Evolutionary conservation across 2,329 filamentous ascomycete species (phyloP), one percentile per base, ranked within the genome.

Genomic region (Xylariales sp.): DNA sequence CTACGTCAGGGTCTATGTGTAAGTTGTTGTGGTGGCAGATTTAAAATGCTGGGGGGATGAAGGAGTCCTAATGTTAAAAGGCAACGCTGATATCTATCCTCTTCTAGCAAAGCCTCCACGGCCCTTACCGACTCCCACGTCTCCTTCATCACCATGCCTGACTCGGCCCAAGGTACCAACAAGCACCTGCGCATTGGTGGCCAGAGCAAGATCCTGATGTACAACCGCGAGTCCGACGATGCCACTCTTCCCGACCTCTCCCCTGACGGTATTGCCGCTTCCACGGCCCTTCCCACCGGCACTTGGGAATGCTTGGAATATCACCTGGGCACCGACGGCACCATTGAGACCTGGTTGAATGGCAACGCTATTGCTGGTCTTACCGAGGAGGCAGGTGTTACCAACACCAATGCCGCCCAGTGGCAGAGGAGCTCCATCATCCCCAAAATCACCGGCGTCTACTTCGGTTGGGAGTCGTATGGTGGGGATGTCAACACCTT

Each of bases 381-480:
- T 9, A 77, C 71, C 0, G 60, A 57, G 33, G 70, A 65, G 44
- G 49, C 66, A 1, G 70, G 69, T n/a, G 61, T 61, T 22, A 56
- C 63, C 28, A 80, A 80, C 50, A 45, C 61, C 31, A 76, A 79
- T 51, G 70, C 68, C 2, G 66, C 57, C 1, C 69, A 73, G 51
- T 81, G 78, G 78, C 60, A 66, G 48, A 65, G 70, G 37, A 70
- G 70, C 53, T 56, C 47, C 24, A 55, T 66, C 43, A 73, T 66
- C 54, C 76, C 77, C 4, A 73, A 73, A 53, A 62, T 78, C 41
- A 71, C 71, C 0, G 75, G 55, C 6, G 62, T 80, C 20, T 78
- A 81, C 59, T 81, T 81, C 47, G 78, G 78, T 0, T 81, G 78
- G 77, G 78, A 82, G 65, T 74, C 70, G 4, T 82, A 82, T 49